Evolutionary conservation across 2,329 filamentous ascomycete species (phyloP).

Genomic region (Aspergillus spinulosporus): DNA sequence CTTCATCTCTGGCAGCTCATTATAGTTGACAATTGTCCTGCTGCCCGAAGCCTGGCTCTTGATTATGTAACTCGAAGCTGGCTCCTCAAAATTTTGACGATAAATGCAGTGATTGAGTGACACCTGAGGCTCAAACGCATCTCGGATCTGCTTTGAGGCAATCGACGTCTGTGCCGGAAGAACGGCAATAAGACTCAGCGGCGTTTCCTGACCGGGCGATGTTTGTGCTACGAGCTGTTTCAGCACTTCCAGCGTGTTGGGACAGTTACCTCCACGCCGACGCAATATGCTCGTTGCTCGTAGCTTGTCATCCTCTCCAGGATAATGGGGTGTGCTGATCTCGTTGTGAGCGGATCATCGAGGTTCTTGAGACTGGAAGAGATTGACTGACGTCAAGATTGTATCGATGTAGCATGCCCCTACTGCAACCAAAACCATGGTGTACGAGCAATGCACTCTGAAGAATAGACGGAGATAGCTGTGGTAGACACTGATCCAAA

Average conservation of each 20-base stretch:
- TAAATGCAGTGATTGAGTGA: constrained; percentile 61
- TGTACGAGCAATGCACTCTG: not conserved
- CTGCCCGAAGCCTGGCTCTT: constrained; percentile 60
- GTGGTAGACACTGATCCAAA: not conserved
- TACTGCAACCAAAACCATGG: constrained; percentile 60
- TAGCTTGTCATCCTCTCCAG: constrained; percentile 70
- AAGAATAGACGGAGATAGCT: not conserved
- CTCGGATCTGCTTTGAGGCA: constrained; percentile 54
- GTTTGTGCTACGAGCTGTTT: constrained; percentile 56
- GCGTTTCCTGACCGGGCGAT: constrained; percentile 11
- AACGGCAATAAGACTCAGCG: constrained; percentile 44
- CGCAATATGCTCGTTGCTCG: constrained; percentile 61
- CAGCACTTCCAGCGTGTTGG: constrained; percentile 70
- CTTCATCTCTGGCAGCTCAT: constrained; percentile 68
- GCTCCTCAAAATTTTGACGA: constrained; percentile 54
- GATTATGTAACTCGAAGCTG: constrained; percentile 70
- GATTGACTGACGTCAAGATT: constrained; percentile 58
- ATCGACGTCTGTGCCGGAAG: constrained; percentile 57
- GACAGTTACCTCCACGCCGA: constrained; percentile 71
- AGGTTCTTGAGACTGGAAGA: constrained; percentile 6
- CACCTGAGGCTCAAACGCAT: constrained; percentile 55
- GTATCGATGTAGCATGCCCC: constrained; percentile 72
- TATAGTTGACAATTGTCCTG: constrained; percentile 71
- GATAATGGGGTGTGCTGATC: constrained; percentile 55
- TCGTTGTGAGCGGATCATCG: not conserved